phyloP scores from a whole-genome alignment of 176 grass and related monocot species.

The Oryza rufipogon region DNA sequence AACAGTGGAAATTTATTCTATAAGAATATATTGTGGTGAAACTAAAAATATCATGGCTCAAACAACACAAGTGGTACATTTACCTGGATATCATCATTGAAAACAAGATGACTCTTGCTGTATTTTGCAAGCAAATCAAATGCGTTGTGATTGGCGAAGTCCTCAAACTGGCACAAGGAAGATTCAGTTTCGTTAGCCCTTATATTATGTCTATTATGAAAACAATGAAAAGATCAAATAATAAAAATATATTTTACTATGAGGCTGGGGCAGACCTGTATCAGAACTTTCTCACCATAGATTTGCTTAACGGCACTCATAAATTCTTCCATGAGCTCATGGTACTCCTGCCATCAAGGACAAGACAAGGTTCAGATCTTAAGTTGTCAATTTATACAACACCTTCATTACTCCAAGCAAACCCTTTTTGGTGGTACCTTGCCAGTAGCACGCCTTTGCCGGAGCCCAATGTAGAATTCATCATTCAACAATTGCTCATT shows the following conservation, averaged over 20 bases:
- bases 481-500: constrained; percentile 83
- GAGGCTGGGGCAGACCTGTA: constrained; percentile 65
- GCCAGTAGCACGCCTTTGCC: constrained; percentile 86
- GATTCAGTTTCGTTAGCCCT: constrained; percentile 30
- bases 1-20: neutral
- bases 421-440: constrained; percentile 47
- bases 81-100: constrained; percentile 99
- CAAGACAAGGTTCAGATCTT: constrained; percentile 36
- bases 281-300: constrained; percentile 96
- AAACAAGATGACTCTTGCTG: constrained; percentile 97
- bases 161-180: constrained; percentile 84
- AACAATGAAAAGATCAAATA: constrained; percentile 6
- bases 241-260: constrained; percentile 11
- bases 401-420: constrained; percentile 10
- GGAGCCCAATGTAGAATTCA: constrained; percentile 95
- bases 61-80: constrained; percentile 22
- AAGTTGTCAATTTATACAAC: constrained; percentile 6
- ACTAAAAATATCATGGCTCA: neutral
- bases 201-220: constrained; percentile 5
- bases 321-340: constrained; percentile 89
- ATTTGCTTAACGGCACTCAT: constrained; percentile 90
- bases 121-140: constrained; percentile 96
- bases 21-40: constrained; percentile 15
- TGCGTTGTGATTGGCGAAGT: constrained; percentile 98
- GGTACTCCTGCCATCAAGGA: constrained; percentile 70